Evolutionary conservation across 495 filamentous ascomycete genomes (phyloP).

Genomic region (Daldinia decipiens): DNA sequence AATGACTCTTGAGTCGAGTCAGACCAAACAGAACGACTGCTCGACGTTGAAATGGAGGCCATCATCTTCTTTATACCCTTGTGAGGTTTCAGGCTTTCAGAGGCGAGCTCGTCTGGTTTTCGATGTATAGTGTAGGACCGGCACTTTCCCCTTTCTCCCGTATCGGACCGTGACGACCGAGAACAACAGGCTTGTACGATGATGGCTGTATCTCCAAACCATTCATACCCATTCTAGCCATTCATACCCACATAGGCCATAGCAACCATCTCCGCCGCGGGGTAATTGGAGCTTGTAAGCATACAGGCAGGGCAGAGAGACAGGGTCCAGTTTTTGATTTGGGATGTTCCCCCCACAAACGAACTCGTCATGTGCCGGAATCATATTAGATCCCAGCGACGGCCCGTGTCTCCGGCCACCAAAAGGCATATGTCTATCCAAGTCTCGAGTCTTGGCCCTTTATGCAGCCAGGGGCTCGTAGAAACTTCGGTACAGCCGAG

Average conservation of each 20-base stretch:
- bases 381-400: conserved; percentile 46
- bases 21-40: conserved; percentile 32
- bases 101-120: conserved; percentile 15
- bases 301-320: conserved; percentile 3
- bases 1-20: conserved; percentile 25
- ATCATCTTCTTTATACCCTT: conserved; percentile 44
- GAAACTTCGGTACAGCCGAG: conserved; percentile 43
- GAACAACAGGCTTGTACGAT: conserved; percentile 50
- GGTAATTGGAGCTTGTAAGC: conserved; percentile 47
- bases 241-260: conserved; percentile 42
- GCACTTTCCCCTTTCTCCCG: conserved; percentile 57
- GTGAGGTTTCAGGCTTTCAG: conserved; percentile 20
- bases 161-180: conserved; percentile 62
- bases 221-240: conserved; percentile 33
- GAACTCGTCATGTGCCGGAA: conserved; percentile 45
- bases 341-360: conserved; percentile 40
- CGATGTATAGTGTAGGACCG: conserved; percentile 26
- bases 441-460: conserved; percentile 10
- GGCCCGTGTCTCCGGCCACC: conserved; percentile 48
- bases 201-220: conserved; percentile 43
- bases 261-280: conserved; percentile 50
- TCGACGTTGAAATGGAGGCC: conserved; percentile 30
- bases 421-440: conserved; percentile 26
- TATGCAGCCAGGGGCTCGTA: conserved; percentile 20
- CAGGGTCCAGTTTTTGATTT: conserved; percentile 37